A percentile compares a stretch with the other conserved stretches of the same genome.
Conservation (phyloP, 2,329 filamentous ascomycete species). For the Cercospora berteroae region DNA sequence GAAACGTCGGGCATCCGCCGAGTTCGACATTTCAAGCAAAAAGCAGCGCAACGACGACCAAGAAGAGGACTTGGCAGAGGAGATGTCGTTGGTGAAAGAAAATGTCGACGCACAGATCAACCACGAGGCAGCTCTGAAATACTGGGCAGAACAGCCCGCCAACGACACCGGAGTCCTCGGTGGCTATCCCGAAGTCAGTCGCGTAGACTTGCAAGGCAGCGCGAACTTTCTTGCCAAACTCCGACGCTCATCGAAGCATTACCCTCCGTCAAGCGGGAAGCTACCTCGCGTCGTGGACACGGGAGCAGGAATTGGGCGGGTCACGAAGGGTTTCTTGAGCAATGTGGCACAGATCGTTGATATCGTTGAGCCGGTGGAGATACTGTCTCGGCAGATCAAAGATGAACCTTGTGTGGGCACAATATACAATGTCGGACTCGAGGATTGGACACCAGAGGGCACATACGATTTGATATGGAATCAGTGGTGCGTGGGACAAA, state of each 20-base stretch:
- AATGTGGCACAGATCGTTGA: conserved; percentile 70
- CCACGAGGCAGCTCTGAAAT: conserved; percentile 44
- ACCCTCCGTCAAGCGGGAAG: conserved; percentile 27
- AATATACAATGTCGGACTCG: conserved; percentile 70
- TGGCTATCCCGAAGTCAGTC: conserved; percentile 65
- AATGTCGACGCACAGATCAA: conserved; percentile 41
- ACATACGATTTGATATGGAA: conserved; percentile 81
- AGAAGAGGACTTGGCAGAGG: conserved; percentile 13
- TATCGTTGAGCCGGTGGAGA: conserved; percentile 78
- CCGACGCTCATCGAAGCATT: conserved; percentile 42
- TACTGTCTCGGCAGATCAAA: conserved; percentile 68
- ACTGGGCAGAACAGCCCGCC: conserved; percentile 54
- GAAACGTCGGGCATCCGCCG: conserved; percentile 17
- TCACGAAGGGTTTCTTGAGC: conserved; percentile 75
- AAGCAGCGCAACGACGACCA: conserved; percentile 7
- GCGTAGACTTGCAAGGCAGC: conserved; percentile 69
- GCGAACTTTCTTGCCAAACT: conserved; percentile 68
- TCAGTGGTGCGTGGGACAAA: conserved; percentile 85
- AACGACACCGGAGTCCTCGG: conserved; percentile 76
- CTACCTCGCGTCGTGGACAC: conserved; percentile 55
- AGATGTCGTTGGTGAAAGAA: conserved; percentile 9
- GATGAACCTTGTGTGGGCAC: conserved; percentile 54
- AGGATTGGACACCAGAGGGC: conserved; percentile 61
- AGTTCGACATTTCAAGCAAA: conserved; percentile 10
- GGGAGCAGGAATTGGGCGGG: conserved; percentile 73